These are phyloP conservation scores for Thelephora terrestris DNA, from an alignment of 1,284 basidiomycete genomes.

Conservation along the genomic window DNA sequence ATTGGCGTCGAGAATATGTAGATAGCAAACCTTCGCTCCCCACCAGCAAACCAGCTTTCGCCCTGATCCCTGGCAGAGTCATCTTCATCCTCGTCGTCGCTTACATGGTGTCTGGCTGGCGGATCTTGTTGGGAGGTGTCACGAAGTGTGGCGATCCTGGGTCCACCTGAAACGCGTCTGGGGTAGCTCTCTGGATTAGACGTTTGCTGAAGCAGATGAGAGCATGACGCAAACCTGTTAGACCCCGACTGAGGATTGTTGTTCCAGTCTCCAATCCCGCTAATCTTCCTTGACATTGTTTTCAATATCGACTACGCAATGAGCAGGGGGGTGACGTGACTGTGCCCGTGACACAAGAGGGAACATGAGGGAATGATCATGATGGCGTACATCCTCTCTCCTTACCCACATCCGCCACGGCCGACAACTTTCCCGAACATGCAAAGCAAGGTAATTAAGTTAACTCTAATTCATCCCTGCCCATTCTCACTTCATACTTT, in stretches of 20 bases:
- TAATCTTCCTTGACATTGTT: neutral
- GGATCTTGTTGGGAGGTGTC: slow-evolving; percentile 10
- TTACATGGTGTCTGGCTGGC: slow-evolving; percentile 7
- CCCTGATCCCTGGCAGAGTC: slow-evolving; percentile 28
- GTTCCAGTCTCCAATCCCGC: slow-evolving; percentile 1
- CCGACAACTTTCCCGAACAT: neutral
- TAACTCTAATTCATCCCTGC: neutral
- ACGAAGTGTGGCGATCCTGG: slow-evolving; percentile 16
- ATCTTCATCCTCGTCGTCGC: slow-evolving; percentile 37
- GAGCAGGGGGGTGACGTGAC: no score
- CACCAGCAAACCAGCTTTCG: slow-evolving; percentile 76
- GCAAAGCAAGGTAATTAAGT: neutral
- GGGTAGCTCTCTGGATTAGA: neutral
- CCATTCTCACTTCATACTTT: neutral
- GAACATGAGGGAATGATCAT: no score
- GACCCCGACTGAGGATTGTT: neutral
- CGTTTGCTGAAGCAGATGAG: neutral
- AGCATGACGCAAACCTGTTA: neutral
- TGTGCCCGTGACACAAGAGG: no score
- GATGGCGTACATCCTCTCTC: neutral
- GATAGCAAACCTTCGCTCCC: slow-evolving; percentile 64
- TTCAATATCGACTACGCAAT: no score
- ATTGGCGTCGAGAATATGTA: neutral
- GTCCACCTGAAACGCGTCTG: slow-evolving; percentile 11
- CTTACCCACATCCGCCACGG: neutral